Evolutionary conservation across 2,329 filamentous ascomycete species (phyloP).

Genomic region (Thermoascus crustaceus): DNA sequence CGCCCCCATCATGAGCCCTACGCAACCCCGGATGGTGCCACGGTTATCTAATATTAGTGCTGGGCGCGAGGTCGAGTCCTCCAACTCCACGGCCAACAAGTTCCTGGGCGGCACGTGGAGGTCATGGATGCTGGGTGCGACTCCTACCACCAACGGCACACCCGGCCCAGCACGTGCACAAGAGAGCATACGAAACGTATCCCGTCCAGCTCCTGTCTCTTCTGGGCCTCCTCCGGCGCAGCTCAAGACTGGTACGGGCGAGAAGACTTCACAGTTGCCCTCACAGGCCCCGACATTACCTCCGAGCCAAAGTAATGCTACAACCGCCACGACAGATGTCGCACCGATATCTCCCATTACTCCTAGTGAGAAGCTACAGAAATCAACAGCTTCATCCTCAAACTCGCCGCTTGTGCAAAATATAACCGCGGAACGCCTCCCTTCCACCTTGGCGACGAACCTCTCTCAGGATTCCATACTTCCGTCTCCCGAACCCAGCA

Average conservation of each 20-base stretch:
- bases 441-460: conserved; percentile 6
- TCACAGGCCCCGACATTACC: too few species aligned
- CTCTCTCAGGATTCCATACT: conserved; percentile 12
- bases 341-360: conserved; percentile 16
- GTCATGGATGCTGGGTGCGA: conserved; percentile 29
- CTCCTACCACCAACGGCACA: conserved; percentile 1
- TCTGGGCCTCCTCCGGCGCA: too few species aligned
- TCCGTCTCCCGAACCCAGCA: conserved; percentile 24
- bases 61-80: conserved; percentile 17
- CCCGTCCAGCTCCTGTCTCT: not conserved
- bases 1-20: conserved; percentile 8
- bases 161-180: not conserved
- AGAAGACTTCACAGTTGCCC: too few species aligned
- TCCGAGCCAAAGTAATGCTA: not conserved
- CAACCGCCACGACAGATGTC: not conserved
- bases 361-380: conserved; percentile 8
- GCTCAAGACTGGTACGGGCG: too few species aligned
- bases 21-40: conserved; percentile 5
- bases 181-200: conserved; percentile 1
- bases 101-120: conserved; percentile 32
- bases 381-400: conserved; percentile 2
- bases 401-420: conserved; percentile 3
- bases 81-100: conserved; percentile 32
- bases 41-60: conserved; percentile 8
- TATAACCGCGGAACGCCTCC: conserved; percentile 2